phyloP scores from a whole-genome alignment of 2,329 filamentous ascomycete genomes.

The Colletotrichum chlorophyti region DNA sequence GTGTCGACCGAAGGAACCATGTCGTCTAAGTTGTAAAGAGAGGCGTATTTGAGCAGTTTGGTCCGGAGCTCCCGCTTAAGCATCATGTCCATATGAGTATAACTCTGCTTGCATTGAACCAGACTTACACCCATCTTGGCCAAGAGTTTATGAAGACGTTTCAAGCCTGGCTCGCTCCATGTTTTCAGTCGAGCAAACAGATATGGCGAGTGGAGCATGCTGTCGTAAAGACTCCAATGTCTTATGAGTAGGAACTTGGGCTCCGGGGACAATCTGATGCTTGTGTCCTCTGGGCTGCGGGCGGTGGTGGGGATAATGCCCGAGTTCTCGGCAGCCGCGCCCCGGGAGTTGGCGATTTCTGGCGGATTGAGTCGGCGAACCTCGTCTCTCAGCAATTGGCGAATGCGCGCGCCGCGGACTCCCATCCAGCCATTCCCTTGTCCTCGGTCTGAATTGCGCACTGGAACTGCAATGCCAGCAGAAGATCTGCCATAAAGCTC shows the following conservation, averaged over 20 bases:
- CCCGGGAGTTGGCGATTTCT: conserved; percentile 66
- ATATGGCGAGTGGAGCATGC: conserved; percentile 97
- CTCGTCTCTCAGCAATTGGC: conserved; percentile 88
- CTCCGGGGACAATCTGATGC: conserved; percentile 91
- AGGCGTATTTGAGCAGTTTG: conserved; percentile 88
- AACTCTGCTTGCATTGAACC: conserved; percentile 92
- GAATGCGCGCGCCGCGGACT: conserved; percentile 81
- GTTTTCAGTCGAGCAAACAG: conserved; percentile 90
- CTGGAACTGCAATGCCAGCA: conserved; percentile 73
- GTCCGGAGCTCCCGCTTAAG: conserved; percentile 86
- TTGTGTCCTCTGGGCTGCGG: conserved; percentile 86
- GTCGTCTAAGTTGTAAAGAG: conserved; percentile 91
- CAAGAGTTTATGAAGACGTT: conserved; percentile 89
- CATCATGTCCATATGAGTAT: conserved; percentile 98
- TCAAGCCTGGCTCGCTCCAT: conserved; percentile 89
- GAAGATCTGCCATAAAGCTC: conserved; percentile 90
- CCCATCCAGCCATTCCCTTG: conserved; percentile 78
- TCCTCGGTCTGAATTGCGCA: conserved; percentile 61
- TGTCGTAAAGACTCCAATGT: conserved; percentile 98
- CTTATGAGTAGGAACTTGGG: conserved; percentile 90
- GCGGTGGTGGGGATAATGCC: conserved; percentile 92
- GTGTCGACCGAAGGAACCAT: conserved; percentile 83
- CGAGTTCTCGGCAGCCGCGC: conserved; percentile 68
- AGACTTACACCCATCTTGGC: conserved; percentile 98
- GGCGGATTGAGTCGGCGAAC: conserved; percentile 91